Base-by-base conservation (phyloP, 2,329 filamentous ascomycete species). In the Nigrospora oryzae region DNA sequence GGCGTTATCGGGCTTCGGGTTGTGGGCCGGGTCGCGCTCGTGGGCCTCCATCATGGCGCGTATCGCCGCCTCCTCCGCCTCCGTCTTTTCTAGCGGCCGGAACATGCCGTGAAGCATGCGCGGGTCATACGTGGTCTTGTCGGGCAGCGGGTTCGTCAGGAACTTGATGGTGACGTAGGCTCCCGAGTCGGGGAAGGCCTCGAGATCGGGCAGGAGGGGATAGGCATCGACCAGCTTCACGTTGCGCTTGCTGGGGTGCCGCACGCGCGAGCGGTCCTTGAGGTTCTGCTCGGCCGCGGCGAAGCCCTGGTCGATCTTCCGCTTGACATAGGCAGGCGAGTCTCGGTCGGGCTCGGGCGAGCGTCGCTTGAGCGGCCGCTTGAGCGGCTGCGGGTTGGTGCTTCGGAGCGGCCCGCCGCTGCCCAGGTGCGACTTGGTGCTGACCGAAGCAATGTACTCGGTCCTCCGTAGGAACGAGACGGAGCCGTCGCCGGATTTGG, bases 391-490 rank as follows among this genome's bases (percentile, higher is more conserved):
- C 52, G 70, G 62, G 34, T 74, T 67, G 41, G 75, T 63, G 30
- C 69, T 69, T 49, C 75, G 74, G 4, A 77, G 73, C 23, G 74
- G 74, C 28, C 23, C 23, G 71, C 74, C 0, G 73, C 72, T 42
- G 16, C 78, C 73, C 46, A 67, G 66, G 31, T 64, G 64, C 15
- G 58, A 60, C 58, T 79, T 80, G 6, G 70, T 60, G 30, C 68
- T 69, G 17, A 70, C 67, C 4, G 77, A 79, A 11, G 86, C 87
- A 58, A 95, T 96, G 68, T 97, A 97, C 65, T 98, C 93, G 45
- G 93, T 97, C 57, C 91, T 82, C 46, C 93, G 88, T 54, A 98
- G 77, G 76, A 98, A 98, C 51, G 89, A 95, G 44, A 95, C 89
- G 51, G 84, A 83, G 15, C 84, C 75, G 50, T 88, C 85, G 49